Evolutionary conservation across 768 basidiomycete genomes (phyloP).

Genomic region (Boletus speciosus): DNA sequence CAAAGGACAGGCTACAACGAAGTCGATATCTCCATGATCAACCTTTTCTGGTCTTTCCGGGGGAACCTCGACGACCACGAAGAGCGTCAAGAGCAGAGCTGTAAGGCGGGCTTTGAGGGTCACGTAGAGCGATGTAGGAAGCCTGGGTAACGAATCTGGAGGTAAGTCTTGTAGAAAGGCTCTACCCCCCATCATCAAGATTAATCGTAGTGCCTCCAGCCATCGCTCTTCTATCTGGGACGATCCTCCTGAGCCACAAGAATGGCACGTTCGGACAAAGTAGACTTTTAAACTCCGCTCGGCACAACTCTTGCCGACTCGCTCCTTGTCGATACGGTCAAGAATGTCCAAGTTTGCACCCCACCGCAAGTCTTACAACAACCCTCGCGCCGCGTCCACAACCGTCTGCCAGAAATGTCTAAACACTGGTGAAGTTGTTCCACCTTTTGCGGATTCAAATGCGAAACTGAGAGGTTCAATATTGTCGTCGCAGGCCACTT

Average conservation of each 20-base stretch:
- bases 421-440: slow-evolving; percentile 44
- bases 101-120: slow-evolving; percentile 46
- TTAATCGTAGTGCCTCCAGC: background rate
- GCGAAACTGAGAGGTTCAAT: background rate
- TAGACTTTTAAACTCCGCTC: slow-evolving; percentile 11
- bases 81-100: slow-evolving; percentile 44
- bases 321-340: background rate
- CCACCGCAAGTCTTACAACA: slow-evolving; percentile 58
- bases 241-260: slow-evolving; percentile 12
- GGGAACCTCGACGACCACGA: slow-evolving; percentile 51
- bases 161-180: slow-evolving; percentile 52
- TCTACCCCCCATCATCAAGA: slow-evolving; percentile 54
- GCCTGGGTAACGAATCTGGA: slow-evolving; percentile 52
- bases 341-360: slow-evolving; percentile 80
- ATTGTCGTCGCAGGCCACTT: slow-evolving; percentile 62
- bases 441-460: slow-evolving; percentile 2
- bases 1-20: slow-evolving; percentile 52
- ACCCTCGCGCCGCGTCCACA: slow-evolving; percentile 57
- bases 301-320: background rate
- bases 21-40: slow-evolving; percentile 69
- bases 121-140: slow-evolving; percentile 53
- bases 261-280: slow-evolving; percentile 6
- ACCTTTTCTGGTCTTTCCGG: slow-evolving; percentile 61
- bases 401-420: slow-evolving; percentile 87
- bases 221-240: slow-evolving; percentile 5